A percentile compares a stretch with the other conserved stretches of the same genome.
These are phyloP conservation scores for Pseudogymnoascus sp. DNA, from an alignment of 2,329 filamentous ascomycete genomes.

Conservation along the genomic window DNA sequence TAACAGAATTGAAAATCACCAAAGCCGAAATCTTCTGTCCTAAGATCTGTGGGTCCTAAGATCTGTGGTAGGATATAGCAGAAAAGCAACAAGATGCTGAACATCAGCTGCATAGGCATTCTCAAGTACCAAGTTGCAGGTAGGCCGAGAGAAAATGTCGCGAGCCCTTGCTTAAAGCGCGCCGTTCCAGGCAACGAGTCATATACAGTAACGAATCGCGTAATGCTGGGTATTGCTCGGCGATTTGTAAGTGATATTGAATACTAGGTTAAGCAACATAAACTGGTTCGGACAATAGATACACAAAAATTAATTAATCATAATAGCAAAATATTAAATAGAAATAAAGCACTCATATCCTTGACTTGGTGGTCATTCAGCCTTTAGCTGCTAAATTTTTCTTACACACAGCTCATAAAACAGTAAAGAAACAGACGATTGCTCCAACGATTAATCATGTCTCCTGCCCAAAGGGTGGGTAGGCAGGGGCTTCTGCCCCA, in stretches of 20 bases:
- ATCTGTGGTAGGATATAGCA: conserved; percentile 5
- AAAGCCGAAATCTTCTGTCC: conserved; percentile 7
- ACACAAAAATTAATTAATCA: no score
- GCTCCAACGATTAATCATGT: not conserved
- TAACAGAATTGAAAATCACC: conserved; percentile 9
- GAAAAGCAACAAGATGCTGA: conserved; percentile 2
- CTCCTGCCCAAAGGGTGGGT: conserved; percentile 9
- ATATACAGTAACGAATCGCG: not conserved
- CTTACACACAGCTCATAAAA: no score
- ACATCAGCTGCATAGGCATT: not conserved
- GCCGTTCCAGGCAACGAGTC: conserved; percentile 5
- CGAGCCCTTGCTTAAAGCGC: not conserved
- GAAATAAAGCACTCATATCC: no score
- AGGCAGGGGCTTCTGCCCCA: not conserved
- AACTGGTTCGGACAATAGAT: conserved; percentile 13
- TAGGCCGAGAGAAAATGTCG: not conserved
- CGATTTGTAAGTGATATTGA: no score
- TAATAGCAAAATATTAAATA: no score
- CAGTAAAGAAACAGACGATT: no score
- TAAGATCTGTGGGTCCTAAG: not conserved
- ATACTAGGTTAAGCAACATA: no score
- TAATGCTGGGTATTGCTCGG: no score
- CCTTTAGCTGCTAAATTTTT: no score
- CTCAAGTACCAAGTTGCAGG: conserved; percentile 1
- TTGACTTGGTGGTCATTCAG: no score